Evolutionary conservation across 306 rosid genomes (phyloP).

Genomic region (Boehmeria nivea): DNA sequence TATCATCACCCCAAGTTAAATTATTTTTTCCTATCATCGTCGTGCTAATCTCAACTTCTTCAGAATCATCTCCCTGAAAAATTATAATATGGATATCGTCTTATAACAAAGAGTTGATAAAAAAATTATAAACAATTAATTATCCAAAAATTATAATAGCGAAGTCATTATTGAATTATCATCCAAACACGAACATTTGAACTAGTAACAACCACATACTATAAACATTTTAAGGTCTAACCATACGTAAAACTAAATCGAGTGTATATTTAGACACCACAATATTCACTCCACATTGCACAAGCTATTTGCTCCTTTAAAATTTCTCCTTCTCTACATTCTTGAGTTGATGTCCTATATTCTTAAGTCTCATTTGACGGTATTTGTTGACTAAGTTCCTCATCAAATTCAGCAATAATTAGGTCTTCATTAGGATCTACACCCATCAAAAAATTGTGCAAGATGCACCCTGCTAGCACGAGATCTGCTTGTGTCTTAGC

Average conservation of each 20-base stretch:
- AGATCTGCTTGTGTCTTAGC: background rate
- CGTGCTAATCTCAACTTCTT: too few species aligned
- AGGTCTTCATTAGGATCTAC: background rate
- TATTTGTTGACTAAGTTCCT: background rate
- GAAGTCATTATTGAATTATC: too few species aligned
- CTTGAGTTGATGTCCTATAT: background rate
- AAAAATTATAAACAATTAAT: too few species aligned
- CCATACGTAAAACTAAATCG: too few species aligned
- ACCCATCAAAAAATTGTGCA: conserved; percentile 8
- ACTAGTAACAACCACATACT: too few species aligned
- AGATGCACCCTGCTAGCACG: background rate
- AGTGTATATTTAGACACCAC: too few species aligned
- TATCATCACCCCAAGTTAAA: background rate
- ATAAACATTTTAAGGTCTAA: too few species aligned
- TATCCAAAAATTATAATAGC: too few species aligned
- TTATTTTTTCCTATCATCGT: background rate
- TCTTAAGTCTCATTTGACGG: background rate
- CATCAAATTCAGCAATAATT: background rate
- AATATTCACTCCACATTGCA: background rate
- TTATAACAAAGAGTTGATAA: too few species aligned
- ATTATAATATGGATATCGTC: too few species aligned
- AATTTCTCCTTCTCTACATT: background rate
- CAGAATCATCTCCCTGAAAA: too few species aligned
- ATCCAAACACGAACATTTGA: too few species aligned
- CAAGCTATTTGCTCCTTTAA: background rate